Evolutionary conservation across 768 basidiomycete genomes (phyloP).

Genomic region (Rhodotorula sphaerocarpa): DNA sequence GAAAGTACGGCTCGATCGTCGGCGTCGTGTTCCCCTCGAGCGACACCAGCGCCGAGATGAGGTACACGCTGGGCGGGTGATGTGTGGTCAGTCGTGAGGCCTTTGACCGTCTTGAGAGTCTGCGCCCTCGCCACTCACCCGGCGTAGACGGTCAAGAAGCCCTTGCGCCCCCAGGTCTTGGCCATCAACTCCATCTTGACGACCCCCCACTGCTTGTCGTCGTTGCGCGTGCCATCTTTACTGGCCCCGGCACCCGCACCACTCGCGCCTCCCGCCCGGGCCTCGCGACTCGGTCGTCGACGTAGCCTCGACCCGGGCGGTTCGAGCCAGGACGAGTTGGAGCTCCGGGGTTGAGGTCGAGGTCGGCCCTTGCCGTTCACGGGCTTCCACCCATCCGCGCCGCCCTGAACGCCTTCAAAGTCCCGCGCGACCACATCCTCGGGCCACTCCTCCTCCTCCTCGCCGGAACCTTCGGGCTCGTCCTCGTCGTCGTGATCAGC

Average conservation of each 20-base stretch:
- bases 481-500: slow-evolving; percentile 2
- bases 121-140: slow-evolving; percentile 13
- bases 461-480: background rate
- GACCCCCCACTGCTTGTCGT: slow-evolving; percentile 31
- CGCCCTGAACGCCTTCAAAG: background rate
- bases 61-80: slow-evolving; percentile 24
- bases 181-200: slow-evolving; percentile 34
- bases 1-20: slow-evolving; percentile 39
- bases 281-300: too few relatives aligned
- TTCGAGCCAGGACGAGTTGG: too few relatives aligned
- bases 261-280: background rate
- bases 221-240: background rate
- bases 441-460: background rate
- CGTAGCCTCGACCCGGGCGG: too few relatives aligned
- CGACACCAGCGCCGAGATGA: slow-evolving; percentile 35
- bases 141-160: slow-evolving; percentile 28
- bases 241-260: background rate
- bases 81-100: background rate
- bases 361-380: background rate
- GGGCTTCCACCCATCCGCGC: slow-evolving; percentile 6
- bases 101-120: background rate
- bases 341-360: too few relatives aligned
- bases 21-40: slow-evolving; percentile 37
- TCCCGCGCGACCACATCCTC: slow-evolving; percentile 6
- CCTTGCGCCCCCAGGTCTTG: slow-evolving; percentile 25